phyloP scores from a whole-genome alignment of 768 basidiomycete genomes.

The Ephemerocybe angulata region DNA sequence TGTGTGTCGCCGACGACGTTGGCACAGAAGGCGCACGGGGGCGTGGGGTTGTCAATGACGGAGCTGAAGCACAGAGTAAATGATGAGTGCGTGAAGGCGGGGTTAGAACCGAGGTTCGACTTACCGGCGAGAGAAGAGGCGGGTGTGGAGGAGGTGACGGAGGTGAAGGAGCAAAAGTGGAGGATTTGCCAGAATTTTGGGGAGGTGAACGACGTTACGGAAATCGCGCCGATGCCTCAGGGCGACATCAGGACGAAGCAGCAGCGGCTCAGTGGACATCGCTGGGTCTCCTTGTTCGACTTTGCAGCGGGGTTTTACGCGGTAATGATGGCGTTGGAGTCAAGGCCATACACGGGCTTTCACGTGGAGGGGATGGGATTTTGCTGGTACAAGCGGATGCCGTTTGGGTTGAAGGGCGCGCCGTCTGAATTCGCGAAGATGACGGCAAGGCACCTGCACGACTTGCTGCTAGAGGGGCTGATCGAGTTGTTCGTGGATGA shows the following conservation, averaged over 20 bases:
- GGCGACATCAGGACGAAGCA: constrained; percentile 38
- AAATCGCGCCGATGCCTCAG: constrained; percentile 27
- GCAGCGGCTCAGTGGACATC: constrained; percentile 26
- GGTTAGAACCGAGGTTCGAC: constrained; percentile 17
- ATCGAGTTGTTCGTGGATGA: constrained; percentile 41
- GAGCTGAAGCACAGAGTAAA: constrained; percentile 32
- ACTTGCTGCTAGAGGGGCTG: constrained; percentile 19
- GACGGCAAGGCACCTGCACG: constrained; percentile 21
- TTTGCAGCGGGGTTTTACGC: constrained; percentile 35
- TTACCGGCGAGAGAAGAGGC: constrained; percentile 16
- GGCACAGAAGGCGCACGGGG: constrained; percentile 32
- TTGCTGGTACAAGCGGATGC: constrained; percentile 32
- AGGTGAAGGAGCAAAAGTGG: constrained; percentile 21
- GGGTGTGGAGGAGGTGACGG: neutral
- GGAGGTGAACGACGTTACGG: constrained; percentile 25
- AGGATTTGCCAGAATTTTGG: constrained; percentile 33
- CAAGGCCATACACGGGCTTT: constrained; percentile 26
- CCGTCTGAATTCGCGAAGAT: constrained; percentile 33
- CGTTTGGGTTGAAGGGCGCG: constrained; percentile 37
- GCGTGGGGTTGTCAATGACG: constrained; percentile 23
- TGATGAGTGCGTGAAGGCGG: constrained; percentile 27
- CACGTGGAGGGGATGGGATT: constrained; percentile 36
- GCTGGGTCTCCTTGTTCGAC: constrained; percentile 31
- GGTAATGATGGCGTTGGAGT: constrained; percentile 11
- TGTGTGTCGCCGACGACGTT: constrained; percentile 30